A percentile compares a stretch with the other conserved stretches of the same genome.
phyloP scores from a whole-genome alignment of 1,139 yeast genomes.

The Hyphopichia buzzinii region DNA sequence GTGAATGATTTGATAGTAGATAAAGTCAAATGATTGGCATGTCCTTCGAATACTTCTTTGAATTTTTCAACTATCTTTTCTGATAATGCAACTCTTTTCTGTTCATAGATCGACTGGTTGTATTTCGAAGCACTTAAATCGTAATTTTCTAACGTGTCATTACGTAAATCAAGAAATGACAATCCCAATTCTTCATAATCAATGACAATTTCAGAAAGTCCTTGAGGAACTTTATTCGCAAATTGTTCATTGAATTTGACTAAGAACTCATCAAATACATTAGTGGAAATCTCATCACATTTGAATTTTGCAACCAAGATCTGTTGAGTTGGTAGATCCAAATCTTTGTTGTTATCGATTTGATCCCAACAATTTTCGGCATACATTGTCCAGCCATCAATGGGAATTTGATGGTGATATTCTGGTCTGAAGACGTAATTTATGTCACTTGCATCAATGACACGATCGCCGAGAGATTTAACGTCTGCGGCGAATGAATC shows the following conservation, averaged over 20 bases:
- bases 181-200: conserved; percentile 42
- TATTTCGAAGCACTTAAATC: conserved; percentile 76
- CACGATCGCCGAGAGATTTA: conserved; percentile 59
- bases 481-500: conserved; percentile 69
- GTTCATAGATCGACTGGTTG: conserved; percentile 59
- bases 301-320: conserved; percentile 90
- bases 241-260: conserved; percentile 25
- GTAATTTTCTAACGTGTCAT: conserved; percentile 49
- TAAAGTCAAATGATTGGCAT: conserved; percentile 21
- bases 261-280: conserved; percentile 49
- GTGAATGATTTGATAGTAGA: conserved; percentile 16
- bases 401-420: conserved; percentile 84
- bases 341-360: conserved; percentile 86
- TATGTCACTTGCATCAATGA: conserved; percentile 33
- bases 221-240: conserved; percentile 6
- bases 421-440: conserved; percentile 60
- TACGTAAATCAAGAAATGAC: conserved; percentile 39
- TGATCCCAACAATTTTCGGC: conserved; percentile 93
- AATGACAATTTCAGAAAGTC: conserved; percentile 12
- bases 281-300: conserved; percentile 79
- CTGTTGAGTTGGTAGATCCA: conserved; percentile 96
- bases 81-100: conserved; percentile 51
- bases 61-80: conserved; percentile 46
- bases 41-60: conserved; percentile 39
- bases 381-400: conserved; percentile 95